Conservation (phyloP, 805 yeast species). For the Pichia rugopelliculosa region DNA sequence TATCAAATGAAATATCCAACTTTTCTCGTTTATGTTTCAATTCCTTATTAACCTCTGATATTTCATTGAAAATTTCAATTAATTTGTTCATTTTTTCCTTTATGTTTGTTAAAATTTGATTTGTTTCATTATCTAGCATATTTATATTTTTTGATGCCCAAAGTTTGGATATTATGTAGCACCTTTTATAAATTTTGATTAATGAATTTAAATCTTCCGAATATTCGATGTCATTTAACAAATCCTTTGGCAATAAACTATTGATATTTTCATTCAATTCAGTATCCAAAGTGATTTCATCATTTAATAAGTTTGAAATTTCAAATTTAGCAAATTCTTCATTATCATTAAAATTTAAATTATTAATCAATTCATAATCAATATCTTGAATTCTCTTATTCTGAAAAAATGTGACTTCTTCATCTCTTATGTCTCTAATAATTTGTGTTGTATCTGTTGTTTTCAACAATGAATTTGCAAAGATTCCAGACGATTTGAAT, state of each 20-base stretch:
- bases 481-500: slow-evolving; percentile 8
- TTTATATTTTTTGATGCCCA: slow-evolving; percentile 5
- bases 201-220: not conserved
- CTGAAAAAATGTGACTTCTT: slow-evolving; percentile 10
- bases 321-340: slow-evolving; percentile 5
- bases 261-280: not conserved
- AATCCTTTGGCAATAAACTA: not conserved
- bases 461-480: slow-evolving; percentile 12
- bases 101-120: not conserved
- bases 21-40: not conserved
- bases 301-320: slow-evolving; percentile 2
- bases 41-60: not conserved
- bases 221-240: not conserved
- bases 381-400: slow-evolving; percentile 9
- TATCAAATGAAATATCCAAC: slow-evolving; percentile 1
- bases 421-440: slow-evolving; percentile 12
- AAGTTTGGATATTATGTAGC: not conserved
- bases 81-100: not conserved
- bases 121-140: slow-evolving; percentile 8
- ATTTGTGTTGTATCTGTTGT: slow-evolving; percentile 13
- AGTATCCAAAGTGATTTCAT: not conserved
- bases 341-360: not conserved
- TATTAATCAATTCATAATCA: slow-evolving; percentile 10
- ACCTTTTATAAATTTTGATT: not conserved
- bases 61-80: not conserved